These are phyloP conservation scores for Mimosa bimucronata DNA, from an alignment of 306 rosid genomes.

Conservation along the genomic window DNA sequence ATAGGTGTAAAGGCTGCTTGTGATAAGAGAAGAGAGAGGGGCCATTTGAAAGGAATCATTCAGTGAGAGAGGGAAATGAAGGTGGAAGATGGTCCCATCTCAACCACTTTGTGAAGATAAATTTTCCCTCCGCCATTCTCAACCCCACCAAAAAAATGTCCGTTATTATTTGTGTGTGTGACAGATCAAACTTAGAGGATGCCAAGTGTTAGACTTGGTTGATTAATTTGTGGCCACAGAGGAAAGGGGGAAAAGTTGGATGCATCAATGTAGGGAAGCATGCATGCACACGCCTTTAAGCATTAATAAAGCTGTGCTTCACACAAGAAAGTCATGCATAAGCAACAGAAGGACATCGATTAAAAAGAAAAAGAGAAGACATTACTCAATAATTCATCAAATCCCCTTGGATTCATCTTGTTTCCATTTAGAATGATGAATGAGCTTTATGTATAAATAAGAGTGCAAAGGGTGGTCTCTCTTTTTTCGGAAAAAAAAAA, in stretches of 20 bases:
- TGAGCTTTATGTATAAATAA: neutral
- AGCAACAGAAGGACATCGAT: neutral
- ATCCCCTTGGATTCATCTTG: conserved; percentile 56
- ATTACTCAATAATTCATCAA: conserved; percentile 24
- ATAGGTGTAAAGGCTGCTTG: neutral
- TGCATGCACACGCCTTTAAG: conserved; percentile 45
- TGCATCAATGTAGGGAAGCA: conserved; percentile 49
- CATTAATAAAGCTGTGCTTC: conserved; percentile 50
- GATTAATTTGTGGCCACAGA: conserved; percentile 29
- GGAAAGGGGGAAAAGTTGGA: conserved; percentile 37
- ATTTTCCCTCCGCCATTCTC: conserved; percentile 36
- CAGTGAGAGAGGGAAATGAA: conserved; percentile 9
- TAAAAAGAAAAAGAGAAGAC: neutral
- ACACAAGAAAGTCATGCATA: conserved; percentile 14
- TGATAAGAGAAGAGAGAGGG: neutral
- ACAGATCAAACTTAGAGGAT: conserved; percentile 35
- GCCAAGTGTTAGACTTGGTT: conserved; percentile 15
- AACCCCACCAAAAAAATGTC: conserved; percentile 36
- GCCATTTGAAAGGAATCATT: conserved; percentile 34
- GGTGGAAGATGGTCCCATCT: conserved; percentile 35
- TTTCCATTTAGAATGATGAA: conserved; percentile 21
- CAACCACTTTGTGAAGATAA: conserved; percentile 30
- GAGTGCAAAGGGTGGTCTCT: neutral
- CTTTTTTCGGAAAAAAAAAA: neutral
- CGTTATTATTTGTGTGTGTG: neutral